Base-by-base conservation (phyloP, 2,329 filamentous ascomycete species). In the Corniculantispora saksenae region DNA sequence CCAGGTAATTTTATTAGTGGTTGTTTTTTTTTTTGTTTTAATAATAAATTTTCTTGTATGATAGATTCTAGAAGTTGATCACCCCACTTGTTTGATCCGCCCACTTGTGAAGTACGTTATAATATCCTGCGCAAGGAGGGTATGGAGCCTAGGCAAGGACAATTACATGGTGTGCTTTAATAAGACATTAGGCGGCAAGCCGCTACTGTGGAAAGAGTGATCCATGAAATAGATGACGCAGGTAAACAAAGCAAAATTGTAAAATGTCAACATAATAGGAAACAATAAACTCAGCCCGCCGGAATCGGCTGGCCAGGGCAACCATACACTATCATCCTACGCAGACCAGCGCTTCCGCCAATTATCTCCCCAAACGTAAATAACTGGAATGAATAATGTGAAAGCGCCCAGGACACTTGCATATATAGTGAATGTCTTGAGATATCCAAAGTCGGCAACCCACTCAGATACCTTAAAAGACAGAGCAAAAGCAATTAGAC, bases 391-490 rank as follows among this genome's bases (percentile, higher is more conserved):
- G 2, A 74, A 72, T 7, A 77, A 66, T 3, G 70, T 70, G 3
- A 72, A 51, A 1, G 77, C 71, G 38, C 75, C 70, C 58, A 77
- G 69, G 17, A 71, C 68, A 65, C 76, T 75, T 15, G 71, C 74
- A 40, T 74, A 76, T 3, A 77, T 70, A 8, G 69, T 69, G 55
- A 75, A 75, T 0, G 70, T 72, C 3, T 64, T 68, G 4, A 76
- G 61, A 6, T 72, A 66, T 1, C 74, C 75, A 35, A 68, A 67
- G 27, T 70, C 61, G 21, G 70, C 68, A n/a, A 75, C 70, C 69
- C 75, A 73, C 21, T 61, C 61, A 0, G 72, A 73, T 2, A 72
- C 70, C 43, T 70, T 66, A 53, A 72, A 74, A n/a, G 70, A 67
- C 27, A 76, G 57, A 63, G 75, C 72, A 61, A 72, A 75, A 10